Base-by-base conservation (phyloP, 1,284 basidiomycete genomes). In the Mycena sp. region DNA sequence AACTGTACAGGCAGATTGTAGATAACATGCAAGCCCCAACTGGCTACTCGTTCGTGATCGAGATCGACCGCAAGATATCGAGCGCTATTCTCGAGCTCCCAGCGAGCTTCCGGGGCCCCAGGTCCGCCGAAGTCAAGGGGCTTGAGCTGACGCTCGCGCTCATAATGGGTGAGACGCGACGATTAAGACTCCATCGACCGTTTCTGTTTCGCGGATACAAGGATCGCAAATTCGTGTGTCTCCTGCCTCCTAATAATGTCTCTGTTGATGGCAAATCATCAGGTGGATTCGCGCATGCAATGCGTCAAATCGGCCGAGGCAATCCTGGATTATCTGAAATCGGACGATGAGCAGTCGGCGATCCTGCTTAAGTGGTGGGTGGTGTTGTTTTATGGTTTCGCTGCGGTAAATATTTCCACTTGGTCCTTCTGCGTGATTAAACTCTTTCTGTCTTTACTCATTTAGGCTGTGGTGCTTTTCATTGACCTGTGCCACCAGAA, bases 301-400 rank as follows among this genome's bases (percentile, higher is more conserved):
- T 72, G 71, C 54, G 61, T 72, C 14, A 62, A 55, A 14, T 69
- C 67, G 14, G 71, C 71, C 1, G 65, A 58, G 40, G 63, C 63
- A 7, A 70, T 72, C 19, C 35, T 72, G 10, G 64, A 68, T 32
- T 62, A 70, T 44, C 50, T 72, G 37, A 71, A 71, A 45, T 68
- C 68, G 17, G 68, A 70, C 46, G 52, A 59, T 6, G 52, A 61
- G 58, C 58, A 60, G 29, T 69, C 69, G 12, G 67, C 67, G 1
- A 65, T 70, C n/a, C 45, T 72, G 32, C 60, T 72, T 7, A 71
- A 69, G 32, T 70, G 70, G 69, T 72, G 71, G 71, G 64, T 71
- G 35, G 68, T 71, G 6, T 58, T 72, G 35, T 72, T 72, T 28
- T 72, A 71, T 43, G 71, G 71, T 3, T 72, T 72, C 44, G 67